Percentiles rank a stretch among this genome's conserved stretches.
Evolutionary conservation across 2,329 filamentous ascomycete species (phyloP).

Genomic region (Cladosporium colombiae): DNA sequence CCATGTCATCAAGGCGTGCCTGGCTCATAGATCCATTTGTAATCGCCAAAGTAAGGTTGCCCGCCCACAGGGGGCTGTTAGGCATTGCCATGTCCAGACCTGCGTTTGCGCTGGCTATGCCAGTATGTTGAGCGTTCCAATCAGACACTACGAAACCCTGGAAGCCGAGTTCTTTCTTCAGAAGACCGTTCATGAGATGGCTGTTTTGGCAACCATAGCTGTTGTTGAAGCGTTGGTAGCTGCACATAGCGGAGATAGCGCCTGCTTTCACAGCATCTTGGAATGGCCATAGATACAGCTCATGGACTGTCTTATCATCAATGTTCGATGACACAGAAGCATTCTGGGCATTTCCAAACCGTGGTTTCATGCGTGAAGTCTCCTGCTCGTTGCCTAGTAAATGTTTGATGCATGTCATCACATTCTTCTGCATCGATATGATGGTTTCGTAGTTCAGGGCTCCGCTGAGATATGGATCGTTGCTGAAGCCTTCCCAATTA

Average conservation of each 20-base stretch:
- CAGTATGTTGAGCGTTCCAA: slow-evolving; percentile 36
- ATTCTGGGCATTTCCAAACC: slow-evolving; percentile 27
- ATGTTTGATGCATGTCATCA: slow-evolving; percentile 43
- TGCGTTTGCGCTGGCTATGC: slow-evolving; percentile 29
- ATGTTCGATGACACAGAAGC: slow-evolving; percentile 50
- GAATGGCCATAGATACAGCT: slow-evolving; percentile 54
- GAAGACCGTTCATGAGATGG: slow-evolving; percentile 59
- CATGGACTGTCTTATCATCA: slow-evolving; percentile 28
- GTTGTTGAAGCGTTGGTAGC: slow-evolving; percentile 71
- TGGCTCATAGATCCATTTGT: slow-evolving; percentile 35
- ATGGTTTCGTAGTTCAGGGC: slow-evolving; percentile 33
- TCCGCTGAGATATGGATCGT: slow-evolving; percentile 33
- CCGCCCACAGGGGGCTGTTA: slow-evolving; percentile 25
- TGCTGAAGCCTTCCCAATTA: slow-evolving; percentile 34
- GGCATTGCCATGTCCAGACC: slow-evolving; percentile 37
- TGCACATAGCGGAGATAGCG: slow-evolving; percentile 69
- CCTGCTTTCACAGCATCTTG: slow-evolving; percentile 67
- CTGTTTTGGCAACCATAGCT: slow-evolving; percentile 68
- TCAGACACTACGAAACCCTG: slow-evolving; percentile 53
- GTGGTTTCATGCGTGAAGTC: slow-evolving; percentile 29
- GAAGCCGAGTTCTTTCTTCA: slow-evolving; percentile 61
- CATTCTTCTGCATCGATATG: slow-evolving; percentile 36
- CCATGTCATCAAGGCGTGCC: slow-evolving; percentile 37
- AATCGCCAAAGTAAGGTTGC: slow-evolving; percentile 33
- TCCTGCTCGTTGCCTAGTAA: slow-evolving; percentile 37